phyloP scores from a whole-genome alignment of 192 early-diverging fungal species.

The Coemansia sp. region DNA sequence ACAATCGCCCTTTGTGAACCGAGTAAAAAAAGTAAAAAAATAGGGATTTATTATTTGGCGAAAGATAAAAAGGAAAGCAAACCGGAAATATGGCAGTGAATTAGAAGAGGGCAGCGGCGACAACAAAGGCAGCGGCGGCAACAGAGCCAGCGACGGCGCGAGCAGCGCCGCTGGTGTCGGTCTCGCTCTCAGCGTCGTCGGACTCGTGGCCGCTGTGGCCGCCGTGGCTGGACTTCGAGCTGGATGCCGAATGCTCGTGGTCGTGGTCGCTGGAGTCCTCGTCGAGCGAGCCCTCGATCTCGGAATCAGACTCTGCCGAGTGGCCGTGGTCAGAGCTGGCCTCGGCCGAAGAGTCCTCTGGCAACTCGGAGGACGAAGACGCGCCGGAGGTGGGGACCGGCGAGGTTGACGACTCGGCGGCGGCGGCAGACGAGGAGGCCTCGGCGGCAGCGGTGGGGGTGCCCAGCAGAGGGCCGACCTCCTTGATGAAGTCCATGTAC shows the following conservation, averaged over 20 bases:
- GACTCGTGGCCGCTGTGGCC: background rate
- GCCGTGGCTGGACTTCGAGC: background rate
- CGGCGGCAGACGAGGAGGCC: no score
- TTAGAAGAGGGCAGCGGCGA: constrained; percentile 41
- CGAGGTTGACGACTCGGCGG: background rate
- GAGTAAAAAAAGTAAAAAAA: no score
- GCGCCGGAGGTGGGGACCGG: background rate
- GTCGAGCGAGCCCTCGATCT: background rate
- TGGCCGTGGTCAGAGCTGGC: constrained; percentile 1
- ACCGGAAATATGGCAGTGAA: no score
- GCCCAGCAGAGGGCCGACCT: constrained; percentile 21
- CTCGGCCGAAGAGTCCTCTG: constrained; percentile 10
- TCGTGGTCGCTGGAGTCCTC: no score
- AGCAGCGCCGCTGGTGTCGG: constrained; percentile 14
- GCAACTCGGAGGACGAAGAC: background rate
- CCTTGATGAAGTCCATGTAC: constrained; percentile 33
- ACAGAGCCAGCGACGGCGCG: constrained; percentile 14
- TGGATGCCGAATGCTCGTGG: background rate
- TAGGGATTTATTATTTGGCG: no score
- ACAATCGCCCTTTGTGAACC: no score
- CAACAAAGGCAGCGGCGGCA: constrained; percentile 19
- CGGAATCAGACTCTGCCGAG: background rate
- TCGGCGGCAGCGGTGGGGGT: constrained; percentile 15
- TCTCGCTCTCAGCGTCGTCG: no score
- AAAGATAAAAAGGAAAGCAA: no score